Percentiles rank a stretch among this genome's conserved stretches.
Conservation (phyloP, 371 early-diverging fungal genomes). For the Mucor indicus region DNA sequence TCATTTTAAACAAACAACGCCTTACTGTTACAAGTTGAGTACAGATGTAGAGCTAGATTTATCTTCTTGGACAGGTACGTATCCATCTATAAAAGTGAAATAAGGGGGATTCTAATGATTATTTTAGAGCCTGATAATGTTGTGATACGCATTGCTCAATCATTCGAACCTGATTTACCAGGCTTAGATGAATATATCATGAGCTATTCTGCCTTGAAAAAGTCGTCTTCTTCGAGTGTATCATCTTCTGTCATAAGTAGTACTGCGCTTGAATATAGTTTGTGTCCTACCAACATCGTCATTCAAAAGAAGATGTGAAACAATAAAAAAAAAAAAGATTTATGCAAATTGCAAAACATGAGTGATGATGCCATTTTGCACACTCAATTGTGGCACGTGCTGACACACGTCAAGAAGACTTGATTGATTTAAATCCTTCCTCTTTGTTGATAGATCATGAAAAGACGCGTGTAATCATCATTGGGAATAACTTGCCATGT, state of each 20-base stretch:
- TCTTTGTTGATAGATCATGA: no score
- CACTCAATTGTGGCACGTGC: no score
- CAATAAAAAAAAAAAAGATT: no score
- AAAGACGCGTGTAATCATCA: no score
- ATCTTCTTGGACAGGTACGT: slow-evolving; percentile 42
- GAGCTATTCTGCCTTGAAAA: slow-evolving; percentile 10
- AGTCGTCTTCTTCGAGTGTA: neutral
- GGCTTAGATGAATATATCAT: slow-evolving; percentile 45
- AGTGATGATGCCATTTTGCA: no score
- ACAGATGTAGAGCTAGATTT: slow-evolving; percentile 30
- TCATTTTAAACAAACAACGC: slow-evolving; percentile 35
- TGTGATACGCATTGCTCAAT: slow-evolving; percentile 31
- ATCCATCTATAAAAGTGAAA: neutral
- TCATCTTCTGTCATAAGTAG: slow-evolving; percentile 22
- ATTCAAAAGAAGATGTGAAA: no score
- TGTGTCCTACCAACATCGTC: slow-evolving; percentile 1
- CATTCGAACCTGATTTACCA: slow-evolving; percentile 48
- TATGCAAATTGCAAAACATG: no score
- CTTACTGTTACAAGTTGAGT: slow-evolving; percentile 32
- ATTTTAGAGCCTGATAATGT: slow-evolving; percentile 24
- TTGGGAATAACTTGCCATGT: no score
- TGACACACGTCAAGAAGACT: no score
- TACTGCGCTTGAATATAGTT: slow-evolving; percentile 19
- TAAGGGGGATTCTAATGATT: no score
- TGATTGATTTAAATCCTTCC: no score